phyloP scores from a whole-genome alignment of 495 filamentous ascomycete genomes.

The Aspergillus bertholletiae region DNA sequence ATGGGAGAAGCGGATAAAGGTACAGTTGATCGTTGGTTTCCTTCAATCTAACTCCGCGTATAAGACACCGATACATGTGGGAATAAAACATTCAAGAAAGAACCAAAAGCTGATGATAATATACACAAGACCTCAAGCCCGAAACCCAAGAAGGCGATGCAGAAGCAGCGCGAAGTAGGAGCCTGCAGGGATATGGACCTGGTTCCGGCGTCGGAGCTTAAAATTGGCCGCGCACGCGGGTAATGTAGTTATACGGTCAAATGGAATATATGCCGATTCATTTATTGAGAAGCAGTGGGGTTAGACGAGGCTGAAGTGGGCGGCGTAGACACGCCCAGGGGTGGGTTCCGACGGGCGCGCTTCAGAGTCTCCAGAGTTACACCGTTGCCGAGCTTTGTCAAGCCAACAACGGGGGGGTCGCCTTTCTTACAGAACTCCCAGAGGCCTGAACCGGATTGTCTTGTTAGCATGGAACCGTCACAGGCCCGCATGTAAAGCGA shows the following conservation, averaged over 20 bases:
- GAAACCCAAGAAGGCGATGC: slow-evolving; percentile 31
- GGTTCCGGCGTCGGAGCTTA: slow-evolving; percentile 55
- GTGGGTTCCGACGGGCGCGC: slow-evolving; percentile 65
- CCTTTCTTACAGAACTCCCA: slow-evolving; percentile 94
- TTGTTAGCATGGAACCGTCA: slow-evolving; percentile 16
- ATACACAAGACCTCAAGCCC: slow-evolving; percentile 39
- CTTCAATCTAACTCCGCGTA: slow-evolving; percentile 33
- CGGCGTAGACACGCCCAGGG: slow-evolving; percentile 36
- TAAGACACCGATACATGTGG: slow-evolving; percentile 16
- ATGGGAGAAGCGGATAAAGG: slow-evolving; percentile 28
- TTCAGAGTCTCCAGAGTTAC: slow-evolving; percentile 76
- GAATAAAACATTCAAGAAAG: slow-evolving; percentile 18
- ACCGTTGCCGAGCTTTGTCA: slow-evolving; percentile 85
- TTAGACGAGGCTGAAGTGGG: slow-evolving; percentile 38
- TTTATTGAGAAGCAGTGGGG: slow-evolving; percentile 40
- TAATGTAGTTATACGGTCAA: slow-evolving; percentile 10
- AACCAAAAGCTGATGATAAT: slow-evolving; percentile 41
- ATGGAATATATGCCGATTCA: slow-evolving; percentile 5
- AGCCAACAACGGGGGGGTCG: slow-evolving; percentile 85
- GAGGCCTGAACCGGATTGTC: slow-evolving; percentile 54
- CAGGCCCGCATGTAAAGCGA: neutral
- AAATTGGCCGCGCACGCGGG: slow-evolving; percentile 11
- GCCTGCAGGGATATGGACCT: slow-evolving; percentile 58
- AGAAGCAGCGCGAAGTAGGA: slow-evolving; percentile 42
- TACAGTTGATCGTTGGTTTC: slow-evolving; percentile 26